These are phyloP conservation scores for Linnemannia elongata DNA, from an alignment of 192 early-diverging fungal species.

Conservation along the genomic window DNA sequence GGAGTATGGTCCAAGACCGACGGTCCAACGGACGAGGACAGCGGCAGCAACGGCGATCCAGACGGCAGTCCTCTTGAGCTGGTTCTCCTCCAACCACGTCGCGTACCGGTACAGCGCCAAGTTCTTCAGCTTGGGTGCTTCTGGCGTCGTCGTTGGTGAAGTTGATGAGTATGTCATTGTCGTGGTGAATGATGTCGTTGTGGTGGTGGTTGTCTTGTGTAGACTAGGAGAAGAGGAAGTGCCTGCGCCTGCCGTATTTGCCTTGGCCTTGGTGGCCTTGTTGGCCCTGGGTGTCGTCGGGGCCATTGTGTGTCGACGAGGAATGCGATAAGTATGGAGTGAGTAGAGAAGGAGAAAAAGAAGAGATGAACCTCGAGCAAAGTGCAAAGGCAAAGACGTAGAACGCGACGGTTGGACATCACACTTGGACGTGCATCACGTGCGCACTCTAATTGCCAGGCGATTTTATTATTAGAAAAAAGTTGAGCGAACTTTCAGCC, in stretches of 20 bases:
- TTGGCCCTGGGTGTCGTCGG: slow-evolving; percentile 33
- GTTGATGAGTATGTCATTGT: background rate
- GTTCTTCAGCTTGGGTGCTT: slow-evolving; percentile 24
- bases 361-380: background rate
- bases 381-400: too few relatives aligned
- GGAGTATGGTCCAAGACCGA: slow-evolving; percentile 81
- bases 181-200: background rate
- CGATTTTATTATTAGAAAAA: too few relatives aligned
- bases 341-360: background rate
- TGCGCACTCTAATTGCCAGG: too few relatives aligned
- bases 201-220: background rate
- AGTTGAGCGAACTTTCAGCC: too few relatives aligned
- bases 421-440: too few relatives aligned
- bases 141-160: background rate
- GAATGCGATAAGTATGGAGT: background rate
- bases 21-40: slow-evolving; percentile 73
- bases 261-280: slow-evolving; percentile 21
- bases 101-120: slow-evolving; percentile 33
- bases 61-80: slow-evolving; percentile 51
- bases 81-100: slow-evolving; percentile 56
- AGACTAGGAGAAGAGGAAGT: background rate
- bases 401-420: background rate
- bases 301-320: slow-evolving; percentile 14
- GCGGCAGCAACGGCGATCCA: slow-evolving; percentile 63
- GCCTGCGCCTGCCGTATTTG: background rate